A percentile compares a stretch with the other conserved stretches of the same genome.
phyloP scores from a whole-genome alignment of 495 filamentous ascomycete species.

The Penicillium diatomitis region DNA sequence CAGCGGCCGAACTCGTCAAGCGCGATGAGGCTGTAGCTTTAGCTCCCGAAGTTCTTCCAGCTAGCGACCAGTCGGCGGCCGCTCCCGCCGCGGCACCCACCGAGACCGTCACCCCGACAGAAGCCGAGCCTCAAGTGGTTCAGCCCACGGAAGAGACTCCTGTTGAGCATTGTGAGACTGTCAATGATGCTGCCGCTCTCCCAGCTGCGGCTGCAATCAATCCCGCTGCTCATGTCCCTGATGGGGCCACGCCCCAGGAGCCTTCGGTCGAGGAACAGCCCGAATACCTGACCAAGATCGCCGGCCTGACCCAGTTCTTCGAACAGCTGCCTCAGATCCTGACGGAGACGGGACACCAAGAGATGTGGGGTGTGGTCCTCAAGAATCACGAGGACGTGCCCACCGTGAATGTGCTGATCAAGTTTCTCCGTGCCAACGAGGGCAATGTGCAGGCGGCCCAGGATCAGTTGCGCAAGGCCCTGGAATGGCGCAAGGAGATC shows the following conservation, averaged over 20 bases:
- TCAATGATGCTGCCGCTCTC: slow-evolving; percentile 6
- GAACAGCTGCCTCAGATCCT: slow-evolving; percentile 36
- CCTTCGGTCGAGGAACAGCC: slow-evolving; percentile 19
- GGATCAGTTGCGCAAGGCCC: slow-evolving; percentile 65
- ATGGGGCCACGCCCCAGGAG: slow-evolving; percentile 15
- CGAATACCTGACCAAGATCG: slow-evolving; percentile 30
- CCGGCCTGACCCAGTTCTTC: slow-evolving; percentile 29
- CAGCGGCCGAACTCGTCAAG: slow-evolving; percentile 7
- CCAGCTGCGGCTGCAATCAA: slow-evolving; percentile 7
- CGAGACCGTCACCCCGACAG: slow-evolving; percentile 7
- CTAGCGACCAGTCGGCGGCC: slow-evolving; percentile 12
- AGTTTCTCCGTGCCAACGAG: slow-evolving; percentile 82
- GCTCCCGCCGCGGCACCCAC: slow-evolving; percentile 5
- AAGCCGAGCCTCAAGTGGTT: slow-evolving; percentile 2
- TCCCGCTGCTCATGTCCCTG: slow-evolving; percentile 4
- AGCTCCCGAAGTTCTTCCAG: not conserved
- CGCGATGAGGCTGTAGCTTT: slow-evolving; percentile 6
- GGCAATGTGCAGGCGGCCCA: slow-evolving; percentile 62
- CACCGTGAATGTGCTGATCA: slow-evolving; percentile 76
- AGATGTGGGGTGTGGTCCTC: slow-evolving; percentile 70
- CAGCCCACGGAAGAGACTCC: slow-evolving; percentile 3
- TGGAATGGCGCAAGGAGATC: slow-evolving; percentile 68
- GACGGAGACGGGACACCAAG: slow-evolving; percentile 43
- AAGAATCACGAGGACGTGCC: slow-evolving; percentile 51
- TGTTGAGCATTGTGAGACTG: slow-evolving; percentile 3